These are phyloP conservation scores for Asclepias syriaca DNA, from an alignment of 257 asterid species.

Conservation along the genomic window DNA sequence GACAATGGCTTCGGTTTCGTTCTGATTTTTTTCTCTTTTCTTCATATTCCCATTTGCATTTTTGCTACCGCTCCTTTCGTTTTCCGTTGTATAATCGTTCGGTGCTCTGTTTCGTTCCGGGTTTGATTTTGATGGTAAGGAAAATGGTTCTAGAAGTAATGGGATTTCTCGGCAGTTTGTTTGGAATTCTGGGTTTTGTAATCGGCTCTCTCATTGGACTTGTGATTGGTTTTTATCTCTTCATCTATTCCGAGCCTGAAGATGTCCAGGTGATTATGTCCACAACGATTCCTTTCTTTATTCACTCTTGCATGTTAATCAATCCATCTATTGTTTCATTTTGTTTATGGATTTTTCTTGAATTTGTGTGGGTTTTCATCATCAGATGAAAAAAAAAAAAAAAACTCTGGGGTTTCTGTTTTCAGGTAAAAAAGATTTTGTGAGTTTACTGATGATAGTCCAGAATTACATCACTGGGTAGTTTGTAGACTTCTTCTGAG, in stretches of 20 bases:
- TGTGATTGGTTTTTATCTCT: conserved; percentile 59
- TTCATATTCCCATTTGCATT: background rate
- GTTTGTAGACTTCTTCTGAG: background rate
- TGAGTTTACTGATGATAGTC: background rate
- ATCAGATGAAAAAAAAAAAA: background rate
- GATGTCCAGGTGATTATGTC: conserved; percentile 52
- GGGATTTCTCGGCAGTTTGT: conserved; percentile 65
- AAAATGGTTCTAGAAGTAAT: conserved; percentile 19
- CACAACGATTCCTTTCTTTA: conserved; percentile 1
- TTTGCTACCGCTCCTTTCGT: background rate
- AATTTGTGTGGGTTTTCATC: background rate
- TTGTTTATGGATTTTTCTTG: background rate
- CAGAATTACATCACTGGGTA: background rate
- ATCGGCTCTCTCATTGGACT: conserved; percentile 63
- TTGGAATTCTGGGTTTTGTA: conserved; percentile 70
- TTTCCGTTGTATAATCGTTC: background rate
- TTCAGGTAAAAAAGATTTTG: background rate
- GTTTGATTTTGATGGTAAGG: background rate
- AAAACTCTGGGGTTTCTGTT: background rate
- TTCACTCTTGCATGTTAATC: conserved; percentile 14
- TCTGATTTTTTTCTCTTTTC: background rate
- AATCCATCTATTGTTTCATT: background rate
- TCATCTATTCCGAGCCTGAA: conserved; percentile 48
- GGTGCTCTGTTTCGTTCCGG: background rate
- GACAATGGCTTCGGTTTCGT: background rate